Conservation (phyloP, 129 eudicot species). For the Flaveria brownii region DNA sequence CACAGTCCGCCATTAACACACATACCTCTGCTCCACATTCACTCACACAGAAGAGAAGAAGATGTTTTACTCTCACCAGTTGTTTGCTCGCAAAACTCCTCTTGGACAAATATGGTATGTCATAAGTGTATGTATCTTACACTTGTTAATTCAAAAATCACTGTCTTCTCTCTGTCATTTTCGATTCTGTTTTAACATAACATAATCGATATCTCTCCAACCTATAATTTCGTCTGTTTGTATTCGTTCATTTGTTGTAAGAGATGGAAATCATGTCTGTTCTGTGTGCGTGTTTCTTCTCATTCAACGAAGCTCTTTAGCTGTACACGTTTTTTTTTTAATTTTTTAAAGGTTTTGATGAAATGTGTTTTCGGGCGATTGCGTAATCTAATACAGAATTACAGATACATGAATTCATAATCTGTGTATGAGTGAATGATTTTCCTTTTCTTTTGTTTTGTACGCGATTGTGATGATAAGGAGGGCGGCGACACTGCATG, state of each 20-base stretch:
- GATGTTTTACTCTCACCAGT: conserved; percentile 97
- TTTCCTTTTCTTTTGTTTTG: neutral
- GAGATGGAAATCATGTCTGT: neutral
- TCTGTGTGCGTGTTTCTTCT: neutral
- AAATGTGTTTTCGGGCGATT: neutral
- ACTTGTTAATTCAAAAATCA: too few relatives aligned
- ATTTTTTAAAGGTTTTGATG: neutral
- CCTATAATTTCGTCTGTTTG: too few relatives aligned
- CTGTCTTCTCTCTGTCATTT: too few relatives aligned
- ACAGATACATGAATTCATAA: neutral
- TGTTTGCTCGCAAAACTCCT: conserved; percentile 97
- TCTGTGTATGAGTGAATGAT: neutral
- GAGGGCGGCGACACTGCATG: conserved; percentile 97
- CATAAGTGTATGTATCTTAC: neutral
- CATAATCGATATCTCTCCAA: too few relatives aligned
- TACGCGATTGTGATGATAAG: conserved; percentile 34
- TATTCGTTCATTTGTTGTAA: too few relatives aligned
- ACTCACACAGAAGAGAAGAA: neutral
- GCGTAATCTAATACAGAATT: neutral
- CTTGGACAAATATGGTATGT: conserved; percentile 93
- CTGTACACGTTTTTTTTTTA: too few relatives aligned
- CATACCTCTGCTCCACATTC: conserved; percentile 17
- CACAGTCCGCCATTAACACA: conserved; percentile 24
- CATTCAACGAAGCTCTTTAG: too few relatives aligned
- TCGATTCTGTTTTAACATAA: too few relatives aligned